A percentile compares a stretch with the other conserved stretches of the same genome.
phyloP scores from a whole-genome alignment of 805 yeast genomes.

The Candida tammaniensis region DNA sequence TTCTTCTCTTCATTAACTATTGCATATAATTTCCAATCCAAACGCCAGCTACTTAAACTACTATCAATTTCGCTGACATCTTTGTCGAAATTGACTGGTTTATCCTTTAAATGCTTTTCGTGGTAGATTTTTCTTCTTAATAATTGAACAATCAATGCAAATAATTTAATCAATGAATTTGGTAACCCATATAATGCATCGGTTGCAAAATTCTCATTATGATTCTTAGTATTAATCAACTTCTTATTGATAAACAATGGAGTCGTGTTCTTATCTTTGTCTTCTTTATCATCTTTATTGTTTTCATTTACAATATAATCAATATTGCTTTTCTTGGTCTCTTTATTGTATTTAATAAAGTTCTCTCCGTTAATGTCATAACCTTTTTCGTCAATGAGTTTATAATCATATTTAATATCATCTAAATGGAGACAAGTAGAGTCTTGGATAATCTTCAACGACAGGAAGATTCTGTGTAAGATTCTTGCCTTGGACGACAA shows the following conservation, averaged over 20 bases:
- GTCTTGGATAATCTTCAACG: constrained; percentile 72
- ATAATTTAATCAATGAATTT: constrained; percentile 68
- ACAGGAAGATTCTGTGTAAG: constrained; percentile 74
- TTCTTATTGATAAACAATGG: constrained; percentile 42
- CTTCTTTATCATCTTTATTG: constrained; percentile 3
- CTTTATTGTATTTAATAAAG: constrained; percentile 16
- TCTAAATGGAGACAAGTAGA: constrained; percentile 52
- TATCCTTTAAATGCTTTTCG: constrained; percentile 24
- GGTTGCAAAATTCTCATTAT: constrained; percentile 61
- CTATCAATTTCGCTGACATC: constrained; percentile 1
- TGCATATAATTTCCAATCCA: constrained; percentile 66
- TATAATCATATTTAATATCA: constrained; percentile 23
- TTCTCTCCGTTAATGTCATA: constrained; percentile 37
- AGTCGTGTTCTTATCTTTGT: constrained; percentile 17
- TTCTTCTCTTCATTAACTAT: constrained; percentile 20
- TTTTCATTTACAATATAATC: constrained; percentile 19
- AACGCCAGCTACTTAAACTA: constrained; percentile 47
- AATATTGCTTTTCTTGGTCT: constrained; percentile 9
- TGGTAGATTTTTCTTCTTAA: constrained; percentile 59
- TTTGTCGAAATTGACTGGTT: constrained; percentile 1
- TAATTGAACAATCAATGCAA: constrained; percentile 68
- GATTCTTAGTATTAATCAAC: constrained; percentile 44
- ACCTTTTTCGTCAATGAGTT: constrained; percentile 26
- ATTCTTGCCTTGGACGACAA: constrained; percentile 74
- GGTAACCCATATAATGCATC: constrained; percentile 86